phyloP scores from a whole-genome alignment of 2,329 filamentous ascomycete species.

The Dactylella cylindrospora region DNA sequence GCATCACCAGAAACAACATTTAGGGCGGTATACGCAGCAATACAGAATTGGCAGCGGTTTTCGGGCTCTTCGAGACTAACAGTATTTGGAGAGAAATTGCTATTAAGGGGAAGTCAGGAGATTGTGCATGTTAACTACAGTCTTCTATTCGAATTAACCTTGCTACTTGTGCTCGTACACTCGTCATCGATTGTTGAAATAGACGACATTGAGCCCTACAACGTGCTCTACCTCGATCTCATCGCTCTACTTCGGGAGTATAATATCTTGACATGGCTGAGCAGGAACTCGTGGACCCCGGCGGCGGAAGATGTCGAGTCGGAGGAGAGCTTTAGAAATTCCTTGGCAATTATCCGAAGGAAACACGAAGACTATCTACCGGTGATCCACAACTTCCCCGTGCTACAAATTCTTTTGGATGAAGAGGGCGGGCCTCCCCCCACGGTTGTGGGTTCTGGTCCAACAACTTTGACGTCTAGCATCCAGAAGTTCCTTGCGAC shows the following conservation, averaged over 20 bases:
- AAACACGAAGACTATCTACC: constrained; percentile 6
- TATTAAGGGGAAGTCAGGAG: constrained; percentile 77
- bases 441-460: constrained; percentile 60
- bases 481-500: constrained; percentile 50
- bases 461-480: constrained; percentile 51
- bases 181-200: constrained; percentile 73
- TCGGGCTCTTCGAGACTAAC: constrained; percentile 61
- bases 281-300: constrained; percentile 59
- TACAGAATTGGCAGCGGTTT: constrained; percentile 32
- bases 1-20: constrained; percentile 26
- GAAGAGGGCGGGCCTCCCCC: constrained; percentile 61
- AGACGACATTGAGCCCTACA: constrained; percentile 64
- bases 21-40: constrained; percentile 15
- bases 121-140: constrained; percentile 70
- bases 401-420: constrained; percentile 55
- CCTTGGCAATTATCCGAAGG: constrained; percentile 43
- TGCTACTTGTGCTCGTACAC: constrained; percentile 62
- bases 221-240: constrained; percentile 67
- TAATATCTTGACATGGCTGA: constrained; percentile 72
- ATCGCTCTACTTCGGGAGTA: constrained; percentile 71
- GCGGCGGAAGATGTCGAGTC: constrained; percentile 49
- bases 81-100: constrained; percentile 72
- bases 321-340: constrained; percentile 43
- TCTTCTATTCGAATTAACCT: constrained; percentile 76
- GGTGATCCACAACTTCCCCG: constrained; percentile 46